Conservation (phyloP, 2,329 filamentous ascomycete genomes). For the Beauveria sp. region DNA sequence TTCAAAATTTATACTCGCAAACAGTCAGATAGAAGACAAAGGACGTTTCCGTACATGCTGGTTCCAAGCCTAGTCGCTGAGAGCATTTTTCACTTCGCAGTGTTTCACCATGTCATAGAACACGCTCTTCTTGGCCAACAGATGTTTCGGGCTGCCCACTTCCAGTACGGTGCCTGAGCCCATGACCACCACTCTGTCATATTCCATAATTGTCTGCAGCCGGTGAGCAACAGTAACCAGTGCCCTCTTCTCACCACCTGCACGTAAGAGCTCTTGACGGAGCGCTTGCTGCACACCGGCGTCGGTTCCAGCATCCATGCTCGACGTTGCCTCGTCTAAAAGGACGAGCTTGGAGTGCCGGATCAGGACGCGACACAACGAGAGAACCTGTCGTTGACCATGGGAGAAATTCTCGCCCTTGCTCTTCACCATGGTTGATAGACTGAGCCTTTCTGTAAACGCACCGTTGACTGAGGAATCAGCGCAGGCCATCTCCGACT, state of each 20-base stretch:
- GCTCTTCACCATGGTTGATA: constrained; percentile 40
- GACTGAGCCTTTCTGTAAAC: constrained; percentile 21
- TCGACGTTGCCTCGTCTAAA: constrained; percentile 51
- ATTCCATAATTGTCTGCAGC: constrained; percentile 51
- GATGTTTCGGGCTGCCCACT: constrained; percentile 31
- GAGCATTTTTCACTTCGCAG: constrained; percentile 25
- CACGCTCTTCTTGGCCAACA: constrained; percentile 28
- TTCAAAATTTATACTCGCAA: too few relatives aligned
- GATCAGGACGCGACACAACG: constrained; percentile 46
- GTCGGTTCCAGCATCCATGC: constrained; percentile 52
- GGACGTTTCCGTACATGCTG: too few relatives aligned
- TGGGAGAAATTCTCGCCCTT: constrained; percentile 51
- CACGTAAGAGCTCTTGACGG: constrained; percentile 37
- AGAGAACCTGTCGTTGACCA: constrained; percentile 50
- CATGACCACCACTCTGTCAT: constrained; percentile 52
- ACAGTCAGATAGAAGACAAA: too few relatives aligned
- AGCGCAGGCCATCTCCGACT: constrained; percentile 19
- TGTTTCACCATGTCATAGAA: constrained; percentile 40
- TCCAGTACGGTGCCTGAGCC: constrained; percentile 44
- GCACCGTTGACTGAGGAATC: constrained; percentile 17
- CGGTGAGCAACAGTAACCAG: constrained; percentile 52
- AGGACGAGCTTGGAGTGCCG: constrained; percentile 47
- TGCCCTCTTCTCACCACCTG: constrained; percentile 35
- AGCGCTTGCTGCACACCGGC: constrained; percentile 45
- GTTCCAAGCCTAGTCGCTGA: too few relatives aligned